Evolutionary conservation across 2,329 filamentous ascomycete genomes (phyloP).

Genomic region (Aspergillus ruber): DNA sequence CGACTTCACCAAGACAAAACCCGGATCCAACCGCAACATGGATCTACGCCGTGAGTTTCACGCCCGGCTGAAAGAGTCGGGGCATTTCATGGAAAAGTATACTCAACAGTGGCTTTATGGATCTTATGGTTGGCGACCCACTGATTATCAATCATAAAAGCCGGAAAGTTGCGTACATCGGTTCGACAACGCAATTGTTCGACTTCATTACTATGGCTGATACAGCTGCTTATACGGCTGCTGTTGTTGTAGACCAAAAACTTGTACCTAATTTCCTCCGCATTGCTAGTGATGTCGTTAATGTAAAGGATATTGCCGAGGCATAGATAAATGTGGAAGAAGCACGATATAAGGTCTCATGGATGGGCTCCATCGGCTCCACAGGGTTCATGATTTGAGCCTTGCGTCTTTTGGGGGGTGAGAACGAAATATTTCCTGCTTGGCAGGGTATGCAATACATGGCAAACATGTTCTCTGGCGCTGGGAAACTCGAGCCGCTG

Average conservation of each 20-base stretch:
- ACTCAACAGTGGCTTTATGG: constrained; percentile 9
- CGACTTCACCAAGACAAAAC: constrained; percentile 8
- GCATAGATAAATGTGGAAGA: constrained; percentile 6
- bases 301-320: constrained; percentile 5
- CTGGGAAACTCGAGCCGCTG: constrained; percentile 5
- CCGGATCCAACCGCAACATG: constrained; percentile 9
- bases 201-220: constrained; percentile 9
- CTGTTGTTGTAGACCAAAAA: constrained; percentile 5
- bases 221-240: constrained; percentile 9
- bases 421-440: constrained; percentile 5
- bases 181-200: constrained; percentile 3
- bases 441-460: constrained; percentile 12
- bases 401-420: constrained; percentile 7
- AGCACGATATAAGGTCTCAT: constrained; percentile 2
- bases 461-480: constrained; percentile 8
- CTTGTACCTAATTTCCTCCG: constrained; percentile 7
- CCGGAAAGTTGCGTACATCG: constrained; percentile 7
- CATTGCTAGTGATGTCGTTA: constrained; percentile 6
- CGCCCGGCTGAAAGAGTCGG: constrained; percentile 2
- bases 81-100: constrained; percentile 11
- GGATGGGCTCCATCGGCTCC: constrained; percentile 5
- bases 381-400: constrained; percentile 5
- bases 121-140: constrained; percentile 6
- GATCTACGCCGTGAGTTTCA: constrained; percentile 9
- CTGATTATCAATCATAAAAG: constrained; percentile 7